Conservation (phyloP, 148 eudicot genomes). For the Rhododendron ovatum region DNA sequence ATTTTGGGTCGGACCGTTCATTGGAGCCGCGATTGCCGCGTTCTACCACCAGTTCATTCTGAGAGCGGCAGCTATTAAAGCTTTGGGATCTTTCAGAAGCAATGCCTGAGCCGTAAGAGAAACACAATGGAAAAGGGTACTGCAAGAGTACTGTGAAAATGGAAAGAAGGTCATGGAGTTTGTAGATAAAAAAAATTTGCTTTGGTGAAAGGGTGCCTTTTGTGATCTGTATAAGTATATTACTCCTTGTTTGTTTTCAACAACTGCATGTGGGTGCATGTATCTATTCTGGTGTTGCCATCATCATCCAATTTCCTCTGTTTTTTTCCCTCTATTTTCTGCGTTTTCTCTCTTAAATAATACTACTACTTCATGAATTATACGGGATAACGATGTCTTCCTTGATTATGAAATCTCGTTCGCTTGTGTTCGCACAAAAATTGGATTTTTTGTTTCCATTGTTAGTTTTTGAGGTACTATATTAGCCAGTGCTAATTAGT, state of each 20-base stretch:
- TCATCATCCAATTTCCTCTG: neutral
- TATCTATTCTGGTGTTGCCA: neutral
- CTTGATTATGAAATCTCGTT: neutral
- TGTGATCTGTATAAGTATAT: neutral
- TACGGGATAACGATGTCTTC: neutral
- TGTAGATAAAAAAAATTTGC: neutral
- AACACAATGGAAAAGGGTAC: neutral
- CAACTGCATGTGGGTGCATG: neutral
- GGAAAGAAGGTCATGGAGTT: conserved; percentile 9
- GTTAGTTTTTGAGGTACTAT: neutral
- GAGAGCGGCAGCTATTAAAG: conserved; percentile 48
- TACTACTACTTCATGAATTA: neutral
- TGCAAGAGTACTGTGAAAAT: neutral
- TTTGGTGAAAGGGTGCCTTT: neutral
- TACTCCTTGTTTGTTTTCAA: neutral
- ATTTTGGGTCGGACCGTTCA: conserved; percentile 59
- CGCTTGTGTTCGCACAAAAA: neutral
- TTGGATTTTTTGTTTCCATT: neutral
- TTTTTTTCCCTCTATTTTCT: neutral
- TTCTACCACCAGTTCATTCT: conserved; percentile 48
- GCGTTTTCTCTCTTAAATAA: neutral
- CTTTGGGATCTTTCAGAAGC: conserved; percentile 62
- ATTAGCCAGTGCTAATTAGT: too few relatives aligned
- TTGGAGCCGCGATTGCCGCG: conserved; percentile 50
- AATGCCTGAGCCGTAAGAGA: conserved; percentile 11